phyloP scores from a whole-genome alignment of 805 yeast genomes.

The Cyberlindnera nakhonratchasimensis region DNA sequence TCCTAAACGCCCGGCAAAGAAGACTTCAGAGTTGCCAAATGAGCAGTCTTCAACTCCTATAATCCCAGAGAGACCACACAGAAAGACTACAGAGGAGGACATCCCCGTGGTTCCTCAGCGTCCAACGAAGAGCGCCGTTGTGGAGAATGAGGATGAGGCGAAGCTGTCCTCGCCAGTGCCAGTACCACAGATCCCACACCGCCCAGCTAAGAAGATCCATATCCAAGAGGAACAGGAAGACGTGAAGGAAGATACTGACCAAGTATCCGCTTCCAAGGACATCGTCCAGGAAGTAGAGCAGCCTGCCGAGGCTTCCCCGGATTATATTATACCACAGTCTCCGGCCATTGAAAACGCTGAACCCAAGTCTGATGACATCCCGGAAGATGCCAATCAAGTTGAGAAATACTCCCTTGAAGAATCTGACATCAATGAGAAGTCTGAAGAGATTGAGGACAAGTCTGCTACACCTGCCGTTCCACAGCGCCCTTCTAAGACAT shows the following conservation, averaged over 20 bases:
- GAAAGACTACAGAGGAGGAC: constrained; percentile 1
- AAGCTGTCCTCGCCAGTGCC: background rate
- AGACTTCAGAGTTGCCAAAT: background rate
- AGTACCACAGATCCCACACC: constrained; percentile 1
- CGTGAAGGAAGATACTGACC: background rate
- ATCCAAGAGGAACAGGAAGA: background rate
- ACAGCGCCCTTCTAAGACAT: constrained; percentile 10
- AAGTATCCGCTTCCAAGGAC: no score
- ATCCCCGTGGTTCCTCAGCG: constrained; percentile 3
- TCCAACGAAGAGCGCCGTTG: constrained; percentile 3
- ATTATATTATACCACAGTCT: no score
- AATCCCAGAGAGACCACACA: constrained; percentile 14
- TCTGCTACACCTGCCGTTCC: constrained; percentile 8
- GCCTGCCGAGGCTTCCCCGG: background rate
- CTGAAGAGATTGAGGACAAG: background rate
- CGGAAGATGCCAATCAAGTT: background rate
- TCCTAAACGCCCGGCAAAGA: constrained; percentile 14
- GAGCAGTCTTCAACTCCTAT: constrained; percentile 5
- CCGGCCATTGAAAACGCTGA: no score
- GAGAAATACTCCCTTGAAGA: background rate
- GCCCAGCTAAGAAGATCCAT: background rate
- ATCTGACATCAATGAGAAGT: background rate
- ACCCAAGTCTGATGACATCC: no score
- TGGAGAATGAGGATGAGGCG: background rate
- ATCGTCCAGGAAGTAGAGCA: background rate